Base-by-base conservation (phyloP, 768 basidiomycete species). In the Chalciporus chontae region DNA sequence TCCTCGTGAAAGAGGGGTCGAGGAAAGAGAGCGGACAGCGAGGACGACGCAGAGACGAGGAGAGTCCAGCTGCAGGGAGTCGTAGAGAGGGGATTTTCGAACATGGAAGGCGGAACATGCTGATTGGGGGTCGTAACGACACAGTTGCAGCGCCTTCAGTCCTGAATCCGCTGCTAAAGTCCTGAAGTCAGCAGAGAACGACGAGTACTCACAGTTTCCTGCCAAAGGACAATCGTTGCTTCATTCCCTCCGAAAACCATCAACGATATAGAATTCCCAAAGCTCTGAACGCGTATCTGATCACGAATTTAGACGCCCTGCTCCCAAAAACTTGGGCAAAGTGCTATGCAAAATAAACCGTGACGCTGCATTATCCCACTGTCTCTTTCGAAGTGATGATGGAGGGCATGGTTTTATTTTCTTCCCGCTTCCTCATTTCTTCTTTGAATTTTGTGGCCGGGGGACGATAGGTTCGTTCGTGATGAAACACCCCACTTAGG, bases 81-180 rank as follows among this genome's bases (percentile, higher is more conserved):
- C n/a, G n/a, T n/a, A n/a, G n/a, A n/a, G n/a, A n/a, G n/a, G n/a
- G n/a, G n/a, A n/a, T n/a, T n/a, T n/a, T n/a, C n/a, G n/a, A n/a
- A n/a, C n/a, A n/a, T n/a, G n/a, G n/a, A n/a, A n/a, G n/a, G n/a
- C n/a, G n/a, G n/a, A n/a, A n/a, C n/a, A n/a, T n/a, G n/a, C n/a
- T n/a, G n/a, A n/a, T n/a, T n/a, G n/a, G n/a, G n/a, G n/a, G n/a
- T n/a, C n/a, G n/a, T n/a, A 31, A 64, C 58, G 17, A 57, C 52
- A 64, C 67, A 70, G 34, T 63, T 66, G 23, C 51, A 52, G 32
- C 67, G 63, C 40, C 69, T 45, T 73, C 71, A 43, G 62, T 55
- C 8, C 62, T 52, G 51, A 71, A 71, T 1, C 65, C 67, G 19
- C 66, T 71, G n/a, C 9, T 71, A 15, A n/a, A n/a, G n/a, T n/a